Evolutionary conservation across 2,329 filamentous ascomycete species (phyloP), one percentile per base, ranked within the genome.

Genomic region (Pseudogymnoascus sp.): DNA sequence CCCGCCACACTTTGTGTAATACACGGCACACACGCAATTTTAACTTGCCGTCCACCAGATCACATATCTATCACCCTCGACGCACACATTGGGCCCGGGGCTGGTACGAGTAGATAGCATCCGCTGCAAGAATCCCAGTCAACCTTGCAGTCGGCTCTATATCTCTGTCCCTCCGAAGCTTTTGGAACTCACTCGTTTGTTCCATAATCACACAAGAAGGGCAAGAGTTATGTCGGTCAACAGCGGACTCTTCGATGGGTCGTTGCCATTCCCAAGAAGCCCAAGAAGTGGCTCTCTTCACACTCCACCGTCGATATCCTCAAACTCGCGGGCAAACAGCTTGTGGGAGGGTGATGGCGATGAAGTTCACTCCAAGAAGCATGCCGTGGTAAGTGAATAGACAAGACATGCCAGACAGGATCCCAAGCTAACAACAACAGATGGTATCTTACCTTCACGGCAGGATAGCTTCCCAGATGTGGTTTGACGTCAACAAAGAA

Each of bases 381-480:
- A 67, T 64, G 68, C 68, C 35, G 70, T 71, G 65, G 60, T 68
- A 68, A 63, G 59, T 64, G 11, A 4, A 26, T 13, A 46, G 21
- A 40, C 9, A n/a, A 40, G n/a, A 21, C 42, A 26, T n/a, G 13
- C 42, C 42, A 26, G 21, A n/a, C 42, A 46, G 42, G 42, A 46
- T 26, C 42, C 2, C 21, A 9, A 26, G 42, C 42, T 46, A 46
- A 46, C 42, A 26, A 13, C 31, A 46, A 46, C 7, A 71, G 70
- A 71, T 71, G 68, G 67, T 69, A 37, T 70, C 70, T 64, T 71
- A 70, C 60, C 67, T 71, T 60, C 68, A 71, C 65, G 69, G 69
- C 53, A 68, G 69, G 61, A 66, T 71, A 66, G 65, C 67, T 63
- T 67, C 69, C 17, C 70, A 69, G 64, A 67, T 68, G 62, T 71